A percentile compares a stretch with the other conserved stretches of the same genome.
These are phyloP conservation scores for Climacium dendroides DNA, from an alignment of 225 moss, liverwort and hornwort species.

Conservation along the genomic window DNA sequence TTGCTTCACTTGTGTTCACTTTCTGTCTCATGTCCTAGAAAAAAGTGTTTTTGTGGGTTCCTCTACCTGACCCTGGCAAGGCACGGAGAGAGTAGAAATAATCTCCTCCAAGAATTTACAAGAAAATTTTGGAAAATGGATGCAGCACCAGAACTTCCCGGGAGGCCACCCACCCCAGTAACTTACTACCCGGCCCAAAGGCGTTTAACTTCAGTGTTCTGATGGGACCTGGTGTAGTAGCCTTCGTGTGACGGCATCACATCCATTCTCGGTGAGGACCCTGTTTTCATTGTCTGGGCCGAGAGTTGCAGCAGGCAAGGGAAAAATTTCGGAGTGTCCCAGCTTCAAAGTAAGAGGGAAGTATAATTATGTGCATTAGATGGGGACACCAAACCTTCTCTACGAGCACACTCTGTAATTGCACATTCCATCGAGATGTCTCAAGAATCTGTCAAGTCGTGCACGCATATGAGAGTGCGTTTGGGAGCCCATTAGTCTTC, in stretches of 20 bases:
- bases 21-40: background rate
- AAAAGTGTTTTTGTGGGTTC: background rate
- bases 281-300: accelerated
- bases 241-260: background rate
- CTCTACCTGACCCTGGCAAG: background rate
- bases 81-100: background rate
- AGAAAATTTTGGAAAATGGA: background rate
- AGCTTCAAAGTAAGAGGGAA: background rate
- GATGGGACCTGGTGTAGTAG: background rate
- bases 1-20: background rate
- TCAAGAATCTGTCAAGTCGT: background rate
- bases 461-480: background rate
- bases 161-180: background rate
- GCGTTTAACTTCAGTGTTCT: background rate
- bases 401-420: background rate
- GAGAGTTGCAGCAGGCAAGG: background rate
- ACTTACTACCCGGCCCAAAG: too few relatives aligned
- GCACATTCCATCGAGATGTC: background rate
- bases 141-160: background rate
- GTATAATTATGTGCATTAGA: too few relatives aligned
- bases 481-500: background rate
- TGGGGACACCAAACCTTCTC: background rate
- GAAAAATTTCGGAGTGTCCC: background rate
- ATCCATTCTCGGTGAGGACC: accelerated
- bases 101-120: background rate